Evolutionary conservation across 148 eudicot species (phyloP), one percentile per base, ranked within the genome.

Genomic region (Silene latifolia): DNA sequence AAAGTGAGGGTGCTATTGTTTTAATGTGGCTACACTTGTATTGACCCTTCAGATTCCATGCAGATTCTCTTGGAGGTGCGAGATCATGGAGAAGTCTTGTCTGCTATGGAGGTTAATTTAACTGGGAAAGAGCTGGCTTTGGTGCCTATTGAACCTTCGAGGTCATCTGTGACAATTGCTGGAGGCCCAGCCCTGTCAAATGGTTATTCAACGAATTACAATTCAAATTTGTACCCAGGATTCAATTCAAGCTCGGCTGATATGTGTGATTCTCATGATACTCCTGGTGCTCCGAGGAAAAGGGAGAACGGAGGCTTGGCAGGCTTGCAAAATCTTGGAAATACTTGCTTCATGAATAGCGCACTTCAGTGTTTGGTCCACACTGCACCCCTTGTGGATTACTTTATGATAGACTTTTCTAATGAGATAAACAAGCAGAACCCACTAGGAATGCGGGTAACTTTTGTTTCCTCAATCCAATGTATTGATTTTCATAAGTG

Each of bases 341-440:
- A 92, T 77, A 95, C 97, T 76, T 95, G 98, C 84, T 95, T 95
- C 80, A 95, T 96, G 99, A 96, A 96, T 82, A 96, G 98, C 79
- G 80, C 99, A 32, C 82, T 96, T 71, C 99, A 96, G 78, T 96
- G 98, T 89, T 82, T 96, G 73, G 90, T 92, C 80, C 99, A 96
- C 84, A 90, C 99, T 24, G 90, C 92, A 54, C 87, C 87, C 19
- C 89, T 96, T 71, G 93, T 84, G 66, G 90, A 90, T 61, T 96
- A 96, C 80, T 96, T 96, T 75, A 74, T 90, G 83, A 83, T 86
- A 74, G 89, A 92, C 80, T 96, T 89, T 79, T 86, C 84, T 78
- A 80, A 85, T 47, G 95, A 90, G 89, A 90, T 96, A 80, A 96
- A 96, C 88, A 84, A 82, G 85, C 86, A 90, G 58, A 96, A 95